A percentile compares a stretch with the other conserved stretches of the same genome.
These are phyloP conservation scores for Artemisia annua DNA, from an alignment of 129 eudicot species.

Conservation along the genomic window DNA sequence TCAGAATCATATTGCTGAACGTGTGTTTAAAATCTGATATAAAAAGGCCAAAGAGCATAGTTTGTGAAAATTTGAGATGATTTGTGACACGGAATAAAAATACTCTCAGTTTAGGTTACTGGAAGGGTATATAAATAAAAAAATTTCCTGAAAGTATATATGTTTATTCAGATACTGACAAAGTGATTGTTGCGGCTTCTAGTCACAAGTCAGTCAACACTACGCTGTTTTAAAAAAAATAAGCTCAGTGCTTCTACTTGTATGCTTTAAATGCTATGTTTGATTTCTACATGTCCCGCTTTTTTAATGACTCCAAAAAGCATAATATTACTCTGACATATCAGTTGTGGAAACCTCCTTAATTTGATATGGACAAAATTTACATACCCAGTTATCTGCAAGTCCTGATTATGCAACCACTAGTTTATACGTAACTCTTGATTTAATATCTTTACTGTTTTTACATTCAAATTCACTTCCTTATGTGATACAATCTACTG, in stretches of 20 bases:
- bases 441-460: conserved; percentile 1
- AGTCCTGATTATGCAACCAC: background rate
- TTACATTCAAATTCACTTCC: background rate
- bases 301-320: background rate
- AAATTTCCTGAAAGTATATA: no score
- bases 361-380: background rate
- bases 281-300: background rate
- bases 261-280: background rate
- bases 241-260: background rate
- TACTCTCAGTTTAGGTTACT: no score
- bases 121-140: no score
- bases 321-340: background rate
- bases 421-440: background rate
- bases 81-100: no score
- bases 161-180: no score
- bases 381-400: background rate
- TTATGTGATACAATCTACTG: background rate
- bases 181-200: no score
- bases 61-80: no score
- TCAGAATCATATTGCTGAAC: no score
- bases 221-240: background rate
- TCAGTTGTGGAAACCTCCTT: background rate
- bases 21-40: no score
- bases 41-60: no score
- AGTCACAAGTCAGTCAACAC: no score